Conservation (phyloP, 2,329 filamentous ascomycete species). For the Rhinocladiella similis region DNA sequence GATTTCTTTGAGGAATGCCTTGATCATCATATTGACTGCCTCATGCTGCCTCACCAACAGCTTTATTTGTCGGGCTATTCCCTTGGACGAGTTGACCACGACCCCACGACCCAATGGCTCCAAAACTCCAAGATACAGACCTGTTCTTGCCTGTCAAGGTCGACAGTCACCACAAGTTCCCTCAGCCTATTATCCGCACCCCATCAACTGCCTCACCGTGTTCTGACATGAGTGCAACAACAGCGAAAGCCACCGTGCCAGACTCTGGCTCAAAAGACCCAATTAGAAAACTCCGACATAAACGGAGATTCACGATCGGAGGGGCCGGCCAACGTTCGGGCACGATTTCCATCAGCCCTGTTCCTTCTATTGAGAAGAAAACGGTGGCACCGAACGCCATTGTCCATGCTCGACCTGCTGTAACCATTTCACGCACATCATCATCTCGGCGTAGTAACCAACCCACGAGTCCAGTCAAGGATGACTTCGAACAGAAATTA, state of each 20-base stretch:
- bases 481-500: not conserved
- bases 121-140: not conserved
- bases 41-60: not conserved
- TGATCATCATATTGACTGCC: conserved; percentile 1
- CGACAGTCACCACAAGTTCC: not conserved
- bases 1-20: conserved; percentile 7
- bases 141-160: conserved; percentile 1
- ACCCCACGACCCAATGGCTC: not conserved
- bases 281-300: not conserved
- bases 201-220: not conserved
- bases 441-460: not conserved
- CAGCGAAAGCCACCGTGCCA: not conserved
- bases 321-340: not conserved
- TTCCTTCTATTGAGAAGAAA: not conserved
- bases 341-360: not conserved
- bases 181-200: not conserved
- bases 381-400: not conserved
- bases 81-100: not conserved
- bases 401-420: not conserved
- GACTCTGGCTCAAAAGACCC: not conserved
- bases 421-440: not conserved
- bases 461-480: not conserved
- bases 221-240: not conserved
- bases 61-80: not conserved
- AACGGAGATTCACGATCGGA: conserved; percentile 8